Percentiles rank a stretch among this genome's conserved stretches.
Conservation (phyloP, 2,329 filamentous ascomycete species). For the Eurotiales sp. region DNA sequence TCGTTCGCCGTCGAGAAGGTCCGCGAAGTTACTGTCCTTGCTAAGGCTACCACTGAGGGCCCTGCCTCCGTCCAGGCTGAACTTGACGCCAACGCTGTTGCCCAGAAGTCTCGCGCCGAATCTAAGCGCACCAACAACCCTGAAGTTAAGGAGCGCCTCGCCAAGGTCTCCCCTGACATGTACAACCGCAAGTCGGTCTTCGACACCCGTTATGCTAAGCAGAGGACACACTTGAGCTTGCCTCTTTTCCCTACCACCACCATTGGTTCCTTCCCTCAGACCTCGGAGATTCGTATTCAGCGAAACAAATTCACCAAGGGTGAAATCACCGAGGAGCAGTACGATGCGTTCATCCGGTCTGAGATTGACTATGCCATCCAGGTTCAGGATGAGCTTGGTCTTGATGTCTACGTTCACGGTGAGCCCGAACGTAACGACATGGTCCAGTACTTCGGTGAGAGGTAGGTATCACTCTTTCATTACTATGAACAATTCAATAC, state of each 20-base stretch:
- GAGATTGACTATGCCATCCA: slow-evolving; percentile 94
- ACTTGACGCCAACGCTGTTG: slow-evolving; percentile 96
- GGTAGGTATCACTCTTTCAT: no score
- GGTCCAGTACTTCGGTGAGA: slow-evolving; percentile 99
- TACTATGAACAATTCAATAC: no score
- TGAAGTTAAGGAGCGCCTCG: slow-evolving; percentile 93
- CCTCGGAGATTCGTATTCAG: slow-evolving; percentile 94
- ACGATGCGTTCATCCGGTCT: slow-evolving; percentile 99
- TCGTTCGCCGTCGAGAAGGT: slow-evolving; percentile 96
- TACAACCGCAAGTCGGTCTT: slow-evolving; percentile 94
- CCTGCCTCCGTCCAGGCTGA: slow-evolving; percentile 79
- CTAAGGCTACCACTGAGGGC: slow-evolving; percentile 94
- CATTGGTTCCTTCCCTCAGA: slow-evolving; percentile 98
- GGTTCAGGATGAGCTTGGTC: slow-evolving; percentile 95
- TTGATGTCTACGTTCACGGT: slow-evolving; percentile 96
- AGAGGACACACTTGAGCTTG: slow-evolving; percentile 89
- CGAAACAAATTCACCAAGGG: slow-evolving; percentile 99
- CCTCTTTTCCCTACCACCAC: slow-evolving; percentile 98
- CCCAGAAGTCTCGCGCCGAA: slow-evolving; percentile 81
- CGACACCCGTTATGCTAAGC: slow-evolving; percentile 75
- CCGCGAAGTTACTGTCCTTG: slow-evolving; percentile 82
- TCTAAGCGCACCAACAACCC: slow-evolving; percentile 97
- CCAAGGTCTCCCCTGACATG: slow-evolving; percentile 75
- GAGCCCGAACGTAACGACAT: slow-evolving; percentile 99
- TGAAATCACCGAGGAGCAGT: slow-evolving; percentile 86